Evolutionary conservation across 169 alveolate genomes (phyloP), one percentile per base, ranked within the genome.

Genomic region (Plasmodium adleri): DNA sequence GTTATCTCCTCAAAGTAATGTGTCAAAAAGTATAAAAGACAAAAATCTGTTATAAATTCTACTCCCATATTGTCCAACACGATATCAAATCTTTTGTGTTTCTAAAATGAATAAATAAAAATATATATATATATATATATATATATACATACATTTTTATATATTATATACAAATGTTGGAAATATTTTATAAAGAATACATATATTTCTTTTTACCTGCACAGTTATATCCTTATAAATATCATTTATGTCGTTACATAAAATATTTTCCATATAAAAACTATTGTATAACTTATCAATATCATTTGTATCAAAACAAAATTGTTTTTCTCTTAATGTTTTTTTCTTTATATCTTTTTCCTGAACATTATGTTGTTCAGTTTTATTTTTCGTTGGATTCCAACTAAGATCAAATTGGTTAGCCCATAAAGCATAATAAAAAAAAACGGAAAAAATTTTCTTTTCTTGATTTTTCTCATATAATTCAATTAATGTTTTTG

Each of bases 361-460:
- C 24, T 78, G 39, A 2, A 3, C 43, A 20, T 24, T n/a, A 28
- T 78, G 68, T 24, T 66, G 64, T 43, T 64, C 54, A 43, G 15
- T 59, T 58, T 76, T 64, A 28, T 64, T 76, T 64, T 78, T 78
- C 24, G 89, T 66, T 24, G 89, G 78, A 45, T 78, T 78, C 89
- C 89, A 78, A 78, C 89, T 78, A 10, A 78, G 56, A 22, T 78
- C 89, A 66, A 78, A 78, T 43, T 78, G 89, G 39, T 78, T 78
- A 10, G 89, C 64, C 89, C 89, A 78, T 17, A 78, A 52, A 28
- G 89, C 24, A 50, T 64, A 78, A 78, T 47, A 78, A 67, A 78
- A 78, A 45, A 78, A 78, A 49, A 78, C 39, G 8, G 26, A 68
- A 66, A 78, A 78, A 24, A 78, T 66, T 54, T 78, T 78, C 52